phyloP scores from a whole-genome alignment of 352 stramenopile genomes.

The Phytophthora hibernalis region DNA sequence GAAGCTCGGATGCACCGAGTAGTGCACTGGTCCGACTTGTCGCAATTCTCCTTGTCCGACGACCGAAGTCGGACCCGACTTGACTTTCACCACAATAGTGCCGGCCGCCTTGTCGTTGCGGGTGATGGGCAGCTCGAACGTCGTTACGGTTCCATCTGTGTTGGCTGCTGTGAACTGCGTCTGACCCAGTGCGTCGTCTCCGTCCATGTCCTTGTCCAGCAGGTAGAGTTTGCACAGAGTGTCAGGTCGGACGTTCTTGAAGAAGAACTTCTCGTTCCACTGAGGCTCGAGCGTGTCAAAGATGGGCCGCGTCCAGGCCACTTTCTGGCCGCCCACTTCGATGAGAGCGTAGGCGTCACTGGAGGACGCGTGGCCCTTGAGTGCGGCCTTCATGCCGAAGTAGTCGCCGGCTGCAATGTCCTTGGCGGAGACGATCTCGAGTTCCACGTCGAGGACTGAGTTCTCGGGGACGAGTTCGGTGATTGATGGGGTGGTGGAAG shows the following conservation, averaged over 20 bases:
- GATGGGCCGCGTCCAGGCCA: constrained; percentile 42
- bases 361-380: constrained; percentile 27
- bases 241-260: constrained; percentile 41
- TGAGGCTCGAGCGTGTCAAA: constrained; percentile 38
- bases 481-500: background rate
- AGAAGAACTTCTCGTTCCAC: constrained; percentile 50
- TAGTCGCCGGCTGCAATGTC: constrained; percentile 30
- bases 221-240: constrained; percentile 32
- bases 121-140: constrained; percentile 23
- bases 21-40: constrained; percentile 42
- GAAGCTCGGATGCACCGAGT: constrained; percentile 40
- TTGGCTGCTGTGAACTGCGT: constrained; percentile 27
- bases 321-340: constrained; percentile 32
- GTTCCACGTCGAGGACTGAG: constrained; percentile 28
- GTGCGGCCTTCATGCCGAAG: constrained; percentile 13
- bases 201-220: constrained; percentile 28
- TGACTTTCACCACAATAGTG: constrained; percentile 36
- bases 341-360: constrained; percentile 36
- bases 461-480: background rate
- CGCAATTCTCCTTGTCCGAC: constrained; percentile 13
- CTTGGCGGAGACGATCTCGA: constrained; percentile 29
- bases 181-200: constrained; percentile 22
- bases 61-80: constrained; percentile 15
- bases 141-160: constrained; percentile 10
- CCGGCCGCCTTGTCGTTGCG: constrained; percentile 24